Base-by-base conservation (phyloP, 73 alveolate species). In the Paramecium bursaria region DNA sequence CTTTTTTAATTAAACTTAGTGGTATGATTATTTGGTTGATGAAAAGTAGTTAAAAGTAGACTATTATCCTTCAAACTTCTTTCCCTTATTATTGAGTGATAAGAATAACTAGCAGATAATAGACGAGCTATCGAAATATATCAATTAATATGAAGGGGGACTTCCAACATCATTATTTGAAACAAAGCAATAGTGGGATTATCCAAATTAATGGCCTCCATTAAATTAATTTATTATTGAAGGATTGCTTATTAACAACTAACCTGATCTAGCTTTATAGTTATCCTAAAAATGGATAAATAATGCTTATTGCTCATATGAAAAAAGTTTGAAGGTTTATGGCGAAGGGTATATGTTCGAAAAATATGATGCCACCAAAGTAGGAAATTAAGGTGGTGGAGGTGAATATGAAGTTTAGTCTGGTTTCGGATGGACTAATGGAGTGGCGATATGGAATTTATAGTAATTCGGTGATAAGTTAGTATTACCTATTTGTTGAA, bases 401-500 rank as follows among this genome's bases (percentile, higher is more conserved):
- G 82, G 82, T 39, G 82, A 67, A 67, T 67, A 67, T 39, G 82
- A 67, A 67, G 82, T 67, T 13, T 39, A 67, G 44, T 21, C 55
- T n/a, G 82, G 82, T 15, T 67, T 67, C 44, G 82, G 82, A 67
- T 67, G 82, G 82, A 67, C 82, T 1, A 67, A 67, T 14, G 82
- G 82, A 14, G 82, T 67, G n/a, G 55, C 33, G 11, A 67, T 67
- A 30, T 67, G 82, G 82, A 35, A 39, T 17, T 67, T 67, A 17
- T 21, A 67, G 26, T n/a, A 44, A 4, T 67, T 67, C 44, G 82
- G 82, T 15, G 19, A 42, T 25, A 7, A 67, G 35, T 67, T 67
- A 67, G 1, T 39, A 0, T 39, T 33, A 42, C 82, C 82, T 39
- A 7, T 11, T 21, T 67, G 82, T 67, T 39, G 49, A 39, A 39